Evolutionary conservation across 371 early-diverging fungal genomes (phyloP), one percentile per base, ranked within the genome.

Genomic region (Gilbertella persicaria): DNA sequence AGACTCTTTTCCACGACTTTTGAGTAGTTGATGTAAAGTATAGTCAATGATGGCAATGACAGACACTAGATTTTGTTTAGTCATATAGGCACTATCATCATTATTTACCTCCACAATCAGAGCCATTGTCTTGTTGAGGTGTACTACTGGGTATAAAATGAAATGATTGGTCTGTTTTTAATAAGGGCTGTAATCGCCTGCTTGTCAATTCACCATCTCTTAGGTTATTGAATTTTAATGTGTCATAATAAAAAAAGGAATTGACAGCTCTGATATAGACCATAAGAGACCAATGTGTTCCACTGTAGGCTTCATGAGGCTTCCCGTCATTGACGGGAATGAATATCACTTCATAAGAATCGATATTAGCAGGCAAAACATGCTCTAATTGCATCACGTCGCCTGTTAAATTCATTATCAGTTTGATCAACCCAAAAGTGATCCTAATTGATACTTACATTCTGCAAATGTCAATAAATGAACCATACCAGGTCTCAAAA

Each of bases 201-300:
- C 55, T 43, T 0, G 72, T 65, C 7, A 48, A 21, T 45, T 61
- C 45, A n/a, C 69, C 72, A 23, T 63, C 55, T 3, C 33, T 29
- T 7, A 62, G 19, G 45, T 80, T 75, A 10, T 50, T 53, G 13
- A 45, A 58, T n/a, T 51, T 58, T 35, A 80, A 42, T 30, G 74
- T 74, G 40, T 80, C 80, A 38, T 72, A 80, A 53, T 78, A 72
- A 44, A 64, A 78, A 42, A 76, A 79, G 0, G 72, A 44, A 21
- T 62, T 50, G 8, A 49, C 39, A 9, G 57, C 48, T 26, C 57
- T 52, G 14, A 71, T 24, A 56, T 58, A 80, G 2, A 80, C 75
- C 30, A 80, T 47, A 9, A 80, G 29, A 0, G 76, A 78, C 77
- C 77, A 80, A 61, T 80, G 80, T 8, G 73, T 66, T 13, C 80